These are phyloP conservation scores for Alnus rubra DNA, from an alignment of 306 rosid genomes.

Conservation along the genomic window DNA sequence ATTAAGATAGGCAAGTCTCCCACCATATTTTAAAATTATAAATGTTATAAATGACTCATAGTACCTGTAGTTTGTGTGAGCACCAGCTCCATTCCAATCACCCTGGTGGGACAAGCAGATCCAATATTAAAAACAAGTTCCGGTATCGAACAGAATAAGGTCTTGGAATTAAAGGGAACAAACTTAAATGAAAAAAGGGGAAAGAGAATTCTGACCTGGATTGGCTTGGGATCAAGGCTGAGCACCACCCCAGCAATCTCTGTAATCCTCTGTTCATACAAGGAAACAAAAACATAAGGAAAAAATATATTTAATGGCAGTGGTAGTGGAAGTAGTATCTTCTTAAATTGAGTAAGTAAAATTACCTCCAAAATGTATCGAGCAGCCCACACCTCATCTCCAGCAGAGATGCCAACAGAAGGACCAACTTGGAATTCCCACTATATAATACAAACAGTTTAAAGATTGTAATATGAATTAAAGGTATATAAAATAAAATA, in stretches of 20 bases:
- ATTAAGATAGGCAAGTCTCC: neutral
- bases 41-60: neutral
- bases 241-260: constrained; percentile 83
- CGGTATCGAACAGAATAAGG: neutral
- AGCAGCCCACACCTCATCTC: constrained; percentile 84
- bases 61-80: constrained; percentile 95
- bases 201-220: constrained; percentile 45
- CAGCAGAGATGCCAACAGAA: constrained; percentile 75
- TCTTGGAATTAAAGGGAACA: neutral
- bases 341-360: constrained; percentile 1
- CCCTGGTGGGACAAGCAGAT: constrained; percentile 40
- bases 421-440: constrained; percentile 99
- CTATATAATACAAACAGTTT: constrained; percentile 30
- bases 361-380: constrained; percentile 86
- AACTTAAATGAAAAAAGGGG: neutral
- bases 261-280: constrained; percentile 68
- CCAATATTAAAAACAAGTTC: constrained; percentile 12
- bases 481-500: neutral
- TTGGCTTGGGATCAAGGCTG: constrained; percentile 93
- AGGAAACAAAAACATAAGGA: constrained; percentile 14
- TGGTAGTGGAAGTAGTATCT: neutral
- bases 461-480: neutral
- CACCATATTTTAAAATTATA: neutral
- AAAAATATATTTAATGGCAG: neutral
- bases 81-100: constrained; percentile 99